phyloP scores from a whole-genome alignment of 176 grass and related monocot species.

The Avena sativa region DNA sequence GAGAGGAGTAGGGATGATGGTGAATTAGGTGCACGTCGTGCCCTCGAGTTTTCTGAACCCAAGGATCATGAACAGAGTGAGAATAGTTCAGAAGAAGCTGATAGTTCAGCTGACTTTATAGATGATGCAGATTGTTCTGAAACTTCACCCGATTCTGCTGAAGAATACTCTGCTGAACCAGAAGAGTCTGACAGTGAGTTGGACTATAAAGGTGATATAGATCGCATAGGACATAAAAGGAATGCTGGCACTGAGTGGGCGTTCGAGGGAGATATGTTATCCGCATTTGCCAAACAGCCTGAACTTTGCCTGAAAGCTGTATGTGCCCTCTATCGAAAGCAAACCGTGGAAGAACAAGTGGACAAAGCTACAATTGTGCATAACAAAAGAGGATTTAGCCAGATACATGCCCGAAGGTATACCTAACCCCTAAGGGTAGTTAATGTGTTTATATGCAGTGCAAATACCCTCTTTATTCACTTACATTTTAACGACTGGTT shows the following conservation, averaged over 20 bases:
- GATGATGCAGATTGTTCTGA: slow-evolving; percentile 44
- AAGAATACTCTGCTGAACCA: slow-evolving; percentile 21
- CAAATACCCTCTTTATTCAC: background rate
- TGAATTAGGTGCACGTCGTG: background rate
- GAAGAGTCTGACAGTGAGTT: slow-evolving; percentile 41
- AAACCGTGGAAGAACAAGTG: slow-evolving; percentile 54
- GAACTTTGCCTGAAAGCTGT: slow-evolving; percentile 79
- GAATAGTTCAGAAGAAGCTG: slow-evolving; percentile 44
- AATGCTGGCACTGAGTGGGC: slow-evolving; percentile 57
- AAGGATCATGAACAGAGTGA: slow-evolving; percentile 36
- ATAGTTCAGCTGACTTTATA: slow-evolving; percentile 66
- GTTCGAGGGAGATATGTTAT: slow-evolving; percentile 70
- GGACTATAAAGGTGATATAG: slow-evolving; percentile 53
- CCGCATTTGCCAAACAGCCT: slow-evolving; percentile 56
- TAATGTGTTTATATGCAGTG: slow-evolving; percentile 16
- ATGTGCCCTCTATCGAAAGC: slow-evolving; percentile 73
- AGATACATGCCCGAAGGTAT: slow-evolving; percentile 66
- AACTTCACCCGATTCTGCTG: slow-evolving; percentile 29
- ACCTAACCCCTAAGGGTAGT: background rate
- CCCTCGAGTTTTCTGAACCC: slow-evolving; percentile 46
- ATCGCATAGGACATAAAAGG: slow-evolving; percentile 48
- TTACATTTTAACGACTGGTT: background rate
- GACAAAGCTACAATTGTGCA: slow-evolving; percentile 33
- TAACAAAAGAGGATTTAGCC: slow-evolving; percentile 70
- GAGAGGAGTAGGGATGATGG: background rate